A percentile compares a stretch with the other conserved stretches of the same genome.
Evolutionary conservation across 2,329 filamentous ascomycete genomes (phyloP).

Genomic region (Talaromyces piceae): DNA sequence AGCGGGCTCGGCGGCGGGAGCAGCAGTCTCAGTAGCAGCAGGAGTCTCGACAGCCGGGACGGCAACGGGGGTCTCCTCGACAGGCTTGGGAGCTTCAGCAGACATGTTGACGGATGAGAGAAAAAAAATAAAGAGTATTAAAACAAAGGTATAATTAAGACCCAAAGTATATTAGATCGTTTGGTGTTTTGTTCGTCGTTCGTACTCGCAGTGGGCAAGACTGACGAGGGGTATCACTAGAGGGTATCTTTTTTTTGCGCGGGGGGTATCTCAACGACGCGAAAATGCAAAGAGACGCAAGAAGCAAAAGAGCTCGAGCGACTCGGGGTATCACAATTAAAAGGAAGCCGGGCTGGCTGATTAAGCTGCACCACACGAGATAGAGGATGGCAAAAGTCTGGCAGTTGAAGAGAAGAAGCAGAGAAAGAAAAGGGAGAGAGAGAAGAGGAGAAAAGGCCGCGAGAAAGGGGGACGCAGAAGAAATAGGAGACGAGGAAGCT

Average conservation of each 20-base stretch:
- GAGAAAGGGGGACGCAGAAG: conserved; percentile 19
- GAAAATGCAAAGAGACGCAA: conserved; percentile 20
- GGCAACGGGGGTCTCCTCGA: conserved; percentile 47
- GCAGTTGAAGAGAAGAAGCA: conserved; percentile 11
- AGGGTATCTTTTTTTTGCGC: conserved; percentile 22
- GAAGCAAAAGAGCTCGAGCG: conserved; percentile 26
- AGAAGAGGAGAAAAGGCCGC: conserved; percentile 20
- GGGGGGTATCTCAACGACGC: conserved; percentile 29
- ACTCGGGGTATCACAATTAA: conserved; percentile 32
- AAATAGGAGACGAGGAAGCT: conserved; percentile 15
- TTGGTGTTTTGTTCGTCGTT: background rate
- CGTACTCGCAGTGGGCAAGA: conserved; percentile 10
- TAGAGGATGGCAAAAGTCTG: conserved; percentile 17
- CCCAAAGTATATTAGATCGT: background rate
- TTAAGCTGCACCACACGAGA: conserved; percentile 13
- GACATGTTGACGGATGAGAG: conserved; percentile 43
- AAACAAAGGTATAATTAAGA: conserved; percentile 1
- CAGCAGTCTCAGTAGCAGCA: conserved; percentile 60
- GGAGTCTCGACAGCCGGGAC: conserved; percentile 57
- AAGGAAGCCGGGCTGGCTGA: conserved; percentile 17
- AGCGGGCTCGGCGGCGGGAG: conserved; percentile 19
- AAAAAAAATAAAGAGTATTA: conserved; percentile 5
- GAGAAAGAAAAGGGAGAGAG: conserved; percentile 16
- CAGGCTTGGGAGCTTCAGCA: conserved; percentile 67
- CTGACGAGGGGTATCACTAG: conserved; percentile 11